Percentiles rank a stretch among this genome's conserved stretches.
These are phyloP conservation scores for Allium sativum DNA, from an alignment of 106 monocot species.

Conservation along the genomic window DNA sequence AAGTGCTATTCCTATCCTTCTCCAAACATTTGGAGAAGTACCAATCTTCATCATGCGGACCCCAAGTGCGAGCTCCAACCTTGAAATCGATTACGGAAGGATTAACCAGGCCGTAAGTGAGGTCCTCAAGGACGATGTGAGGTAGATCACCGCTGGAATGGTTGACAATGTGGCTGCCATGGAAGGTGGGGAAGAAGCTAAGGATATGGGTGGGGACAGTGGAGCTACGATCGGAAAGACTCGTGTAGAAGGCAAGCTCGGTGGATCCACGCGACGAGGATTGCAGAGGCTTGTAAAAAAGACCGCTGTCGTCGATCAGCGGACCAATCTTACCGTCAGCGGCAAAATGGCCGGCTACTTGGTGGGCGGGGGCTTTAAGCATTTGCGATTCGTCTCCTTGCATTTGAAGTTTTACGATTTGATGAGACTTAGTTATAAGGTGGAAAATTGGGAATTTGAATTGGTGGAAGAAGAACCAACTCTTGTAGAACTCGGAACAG, in stretches of 20 bases:
- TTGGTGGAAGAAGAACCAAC: too few species aligned
- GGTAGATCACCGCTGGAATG: constrained; percentile 29
- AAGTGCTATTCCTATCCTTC: constrained; percentile 45
- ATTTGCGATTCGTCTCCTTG: constrained; percentile 6
- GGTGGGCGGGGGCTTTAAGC: constrained; percentile 61
- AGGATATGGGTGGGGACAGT: constrained; percentile 21
- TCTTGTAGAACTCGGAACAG: too few species aligned
- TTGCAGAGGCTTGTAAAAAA: constrained; percentile 86
- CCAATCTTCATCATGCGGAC: constrained; percentile 21
- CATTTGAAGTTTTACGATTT: too few species aligned
- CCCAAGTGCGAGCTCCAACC: constrained; percentile 76
- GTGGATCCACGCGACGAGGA: constrained; percentile 31
- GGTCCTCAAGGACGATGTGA: constrained; percentile 63
- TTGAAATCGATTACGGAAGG: constrained; percentile 75
- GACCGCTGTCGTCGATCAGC: constrained; percentile 41
- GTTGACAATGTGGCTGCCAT: constrained; percentile 39
- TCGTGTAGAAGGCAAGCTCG: constrained; percentile 67
- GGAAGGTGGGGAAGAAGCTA: constrained; percentile 63
- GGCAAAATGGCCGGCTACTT: constrained; percentile 57
- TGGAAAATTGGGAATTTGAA: too few species aligned
- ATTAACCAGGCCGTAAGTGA: constrained; percentile 16
- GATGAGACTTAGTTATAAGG: too few species aligned
- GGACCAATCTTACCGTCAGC: constrained; percentile 37
- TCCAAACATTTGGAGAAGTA: constrained; percentile 47
- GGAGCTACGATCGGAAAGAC: constrained; percentile 29